A percentile compares a stretch with the other conserved stretches of the same genome.
phyloP scores from a whole-genome alignment of 1,139 yeast genomes.

The Lodderomyces metapsilosis region DNA sequence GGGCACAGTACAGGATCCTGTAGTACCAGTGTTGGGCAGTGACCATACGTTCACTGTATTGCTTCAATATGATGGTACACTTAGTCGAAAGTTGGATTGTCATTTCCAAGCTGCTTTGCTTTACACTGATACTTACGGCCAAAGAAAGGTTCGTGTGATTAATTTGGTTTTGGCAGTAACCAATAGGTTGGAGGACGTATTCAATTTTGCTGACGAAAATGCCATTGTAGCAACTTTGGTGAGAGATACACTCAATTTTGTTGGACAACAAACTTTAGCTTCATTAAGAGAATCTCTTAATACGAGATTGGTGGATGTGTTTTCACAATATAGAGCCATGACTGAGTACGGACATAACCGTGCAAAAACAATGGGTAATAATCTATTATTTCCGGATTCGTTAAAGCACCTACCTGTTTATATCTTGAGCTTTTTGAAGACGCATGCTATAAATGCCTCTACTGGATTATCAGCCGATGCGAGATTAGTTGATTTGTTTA shows the following conservation, averaged over 20 bases:
- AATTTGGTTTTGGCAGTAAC: constrained; percentile 83
- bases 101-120: constrained; percentile 90
- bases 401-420: constrained; percentile 70
- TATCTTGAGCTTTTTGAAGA: constrained; percentile 67
- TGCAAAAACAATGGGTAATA: constrained; percentile 53
- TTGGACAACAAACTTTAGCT: constrained; percentile 59
- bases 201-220: constrained; percentile 84
- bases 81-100: constrained; percentile 71
- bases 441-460: constrained; percentile 57
- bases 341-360: constrained; percentile 49
- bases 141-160: constrained; percentile 79
- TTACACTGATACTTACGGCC: constrained; percentile 76
- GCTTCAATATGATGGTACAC: constrained; percentile 73
- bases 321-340: constrained; percentile 71
- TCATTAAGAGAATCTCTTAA: constrained; percentile 66
- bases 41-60: constrained; percentile 72
- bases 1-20: constrained; percentile 54
- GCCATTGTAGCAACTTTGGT: constrained; percentile 70
- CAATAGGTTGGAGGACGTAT: constrained; percentile 68
- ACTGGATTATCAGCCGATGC: constrained; percentile 49
- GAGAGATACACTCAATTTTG: constrained; percentile 63
- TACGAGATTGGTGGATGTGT: constrained; percentile 65
- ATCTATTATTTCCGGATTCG: constrained; percentile 79
- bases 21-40: constrained; percentile 62
- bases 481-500: constrained; percentile 58